A percentile compares a stretch with the other conserved stretches of the same genome.
Conservation (phyloP, 2,329 filamentous ascomycete genomes). For the Zelopaecilomyces penicillatus region DNA sequence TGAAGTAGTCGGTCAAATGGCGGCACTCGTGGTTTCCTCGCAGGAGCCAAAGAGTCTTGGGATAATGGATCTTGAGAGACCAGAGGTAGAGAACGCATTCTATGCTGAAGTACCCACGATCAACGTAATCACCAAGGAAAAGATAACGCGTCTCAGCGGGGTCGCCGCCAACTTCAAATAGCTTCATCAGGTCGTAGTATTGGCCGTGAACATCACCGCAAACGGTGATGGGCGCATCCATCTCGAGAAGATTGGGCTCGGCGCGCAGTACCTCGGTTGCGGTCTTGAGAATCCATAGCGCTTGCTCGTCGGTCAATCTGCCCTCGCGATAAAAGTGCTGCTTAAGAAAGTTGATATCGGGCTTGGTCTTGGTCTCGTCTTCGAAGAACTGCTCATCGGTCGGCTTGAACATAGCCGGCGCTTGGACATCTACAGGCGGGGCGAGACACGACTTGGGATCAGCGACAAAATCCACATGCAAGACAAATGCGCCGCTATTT, state of each 20-base stretch:
- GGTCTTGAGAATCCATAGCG: constrained; percentile 84
- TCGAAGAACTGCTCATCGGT: constrained; percentile 93
- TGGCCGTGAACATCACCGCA: constrained; percentile 98
- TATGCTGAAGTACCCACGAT: constrained; percentile 97
- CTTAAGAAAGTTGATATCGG: constrained; percentile 89
- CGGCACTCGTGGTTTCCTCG: constrained; percentile 98
- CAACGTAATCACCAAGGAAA: constrained; percentile 96
- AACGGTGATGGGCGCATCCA: constrained; percentile 98
- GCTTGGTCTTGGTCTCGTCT: constrained; percentile 76
- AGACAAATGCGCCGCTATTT: not conserved
- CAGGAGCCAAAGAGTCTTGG: constrained; percentile 91
- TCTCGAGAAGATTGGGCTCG: constrained; percentile 94
- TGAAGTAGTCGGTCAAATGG: constrained; percentile 99
- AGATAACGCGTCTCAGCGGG: constrained; percentile 93
- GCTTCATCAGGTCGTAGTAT: constrained; percentile 99
- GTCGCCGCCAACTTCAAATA: constrained; percentile 96
- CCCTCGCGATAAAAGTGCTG: constrained; percentile 98
- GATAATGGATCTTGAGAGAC: constrained; percentile 98
- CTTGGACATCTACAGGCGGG: constrained; percentile 75
- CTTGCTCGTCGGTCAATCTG: constrained; percentile 92
- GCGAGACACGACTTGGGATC: constrained; percentile 6
- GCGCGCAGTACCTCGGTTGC: constrained; percentile 80
- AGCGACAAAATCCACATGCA: constrained; percentile 1
- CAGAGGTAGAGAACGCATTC: constrained; percentile 98
- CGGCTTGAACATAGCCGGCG: constrained; percentile 85